phyloP scores from a whole-genome alignment of 306 rosid genomes.

The Gastrolobium bilobum region DNA sequence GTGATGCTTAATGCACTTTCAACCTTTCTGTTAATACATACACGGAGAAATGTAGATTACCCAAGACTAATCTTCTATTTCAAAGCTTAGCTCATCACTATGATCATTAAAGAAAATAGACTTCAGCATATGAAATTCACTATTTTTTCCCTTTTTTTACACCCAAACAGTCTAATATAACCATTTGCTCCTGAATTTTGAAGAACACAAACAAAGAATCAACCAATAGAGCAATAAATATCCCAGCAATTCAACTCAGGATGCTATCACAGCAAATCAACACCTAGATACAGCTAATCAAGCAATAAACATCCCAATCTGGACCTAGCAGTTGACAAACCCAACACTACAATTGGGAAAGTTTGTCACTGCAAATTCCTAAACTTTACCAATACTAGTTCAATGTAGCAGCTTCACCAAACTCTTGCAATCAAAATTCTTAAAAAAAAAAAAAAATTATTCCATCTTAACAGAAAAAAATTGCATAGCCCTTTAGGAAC shows the following conservation, averaged over 20 bases:
- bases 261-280: neutral
- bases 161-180: neutral
- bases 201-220: neutral
- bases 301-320: neutral
- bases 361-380: conserved; percentile 8
- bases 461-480: neutral
- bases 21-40: conserved; percentile 1
- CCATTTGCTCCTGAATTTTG: neutral
- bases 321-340: neutral
- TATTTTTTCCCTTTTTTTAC: neutral
- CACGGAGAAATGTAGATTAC: neutral
- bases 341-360: neutral
- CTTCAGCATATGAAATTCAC: neutral
- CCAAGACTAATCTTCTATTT: neutral
- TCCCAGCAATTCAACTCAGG: neutral
- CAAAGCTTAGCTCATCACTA: neutral
- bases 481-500: conserved; percentile 1
- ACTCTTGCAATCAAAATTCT: neutral
- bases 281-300: neutral
- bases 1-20: neutral
- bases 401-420: conserved; percentile 14
- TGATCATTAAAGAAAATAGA: neutral
- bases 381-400: neutral
- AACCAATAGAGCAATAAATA: neutral
- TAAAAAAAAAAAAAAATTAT: neutral